Percentiles rank a stretch among this genome's conserved stretches.
phyloP scores from a whole-genome alignment of 352 stramenopile species.

The Phytophthora pistaciae region DNA sequence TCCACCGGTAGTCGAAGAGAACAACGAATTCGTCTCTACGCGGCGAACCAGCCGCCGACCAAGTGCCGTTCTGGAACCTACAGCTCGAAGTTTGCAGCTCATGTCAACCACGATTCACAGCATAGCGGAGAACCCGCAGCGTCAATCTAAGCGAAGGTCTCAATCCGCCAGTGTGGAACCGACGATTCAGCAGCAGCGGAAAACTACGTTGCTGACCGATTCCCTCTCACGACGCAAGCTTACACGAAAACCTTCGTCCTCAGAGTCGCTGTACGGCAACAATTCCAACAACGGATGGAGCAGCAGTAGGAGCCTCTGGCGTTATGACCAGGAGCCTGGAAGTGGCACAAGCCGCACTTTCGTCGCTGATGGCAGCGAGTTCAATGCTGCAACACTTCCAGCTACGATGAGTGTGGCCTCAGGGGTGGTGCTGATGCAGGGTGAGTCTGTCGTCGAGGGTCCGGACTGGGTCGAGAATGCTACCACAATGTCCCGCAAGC shows the following conservation, averaged over 20 bases:
- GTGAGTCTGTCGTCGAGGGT: conserved; percentile 50
- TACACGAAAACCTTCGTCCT: conserved; percentile 17
- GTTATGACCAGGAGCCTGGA: conserved; percentile 28
- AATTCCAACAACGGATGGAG: conserved; percentile 17
- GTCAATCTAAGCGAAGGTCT: conserved; percentile 23
- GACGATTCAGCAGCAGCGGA: conserved; percentile 16
- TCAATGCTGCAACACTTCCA: conserved; percentile 30
- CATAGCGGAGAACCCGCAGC: conserved; percentile 27
- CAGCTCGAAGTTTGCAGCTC: conserved; percentile 7
- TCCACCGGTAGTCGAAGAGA: neutral
- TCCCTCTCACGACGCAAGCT: conserved; percentile 31
- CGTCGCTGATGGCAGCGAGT: conserved; percentile 28
- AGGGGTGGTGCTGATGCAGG: conserved; percentile 53
- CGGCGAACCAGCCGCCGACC: conserved; percentile 13
- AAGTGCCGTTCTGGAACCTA: conserved; percentile 1
- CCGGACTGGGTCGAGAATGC: conserved; percentile 47
- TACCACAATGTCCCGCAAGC: conserved; percentile 73
- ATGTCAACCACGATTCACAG: conserved; percentile 23
- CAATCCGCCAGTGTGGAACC: conserved; percentile 18
- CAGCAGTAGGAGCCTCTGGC: conserved; percentile 33
- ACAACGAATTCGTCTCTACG: neutral
- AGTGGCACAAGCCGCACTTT: conserved; percentile 28
- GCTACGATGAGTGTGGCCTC: conserved; percentile 44
- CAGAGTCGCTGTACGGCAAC: conserved; percentile 12
- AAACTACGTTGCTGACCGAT: conserved; percentile 31